phyloP scores from a whole-genome alignment of 371 early-diverging fungal species.

The Zychaea mexicana region DNA sequence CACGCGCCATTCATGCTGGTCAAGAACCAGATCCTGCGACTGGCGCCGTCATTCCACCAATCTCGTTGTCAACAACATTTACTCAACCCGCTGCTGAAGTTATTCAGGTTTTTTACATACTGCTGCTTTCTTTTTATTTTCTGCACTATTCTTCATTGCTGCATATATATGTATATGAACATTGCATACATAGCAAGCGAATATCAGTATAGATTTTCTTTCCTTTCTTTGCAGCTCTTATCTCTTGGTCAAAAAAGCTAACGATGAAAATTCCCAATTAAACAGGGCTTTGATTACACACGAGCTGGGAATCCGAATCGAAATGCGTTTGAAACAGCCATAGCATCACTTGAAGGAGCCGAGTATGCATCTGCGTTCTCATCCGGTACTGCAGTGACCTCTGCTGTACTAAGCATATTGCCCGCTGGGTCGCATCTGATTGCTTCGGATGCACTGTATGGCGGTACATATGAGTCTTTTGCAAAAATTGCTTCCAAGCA shows the following conservation, averaged over 20 bases:
- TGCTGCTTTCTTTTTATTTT: no score
- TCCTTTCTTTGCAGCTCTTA: background rate
- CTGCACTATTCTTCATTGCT: no score
- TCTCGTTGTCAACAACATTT: slow-evolving; percentile 89
- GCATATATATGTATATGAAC: background rate
- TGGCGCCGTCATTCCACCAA: slow-evolving; percentile 85
- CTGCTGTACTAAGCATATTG: slow-evolving; percentile 29
- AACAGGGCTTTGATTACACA: slow-evolving; percentile 80
- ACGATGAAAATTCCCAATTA: background rate
- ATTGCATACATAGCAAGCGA: no score
- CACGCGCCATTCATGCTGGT: slow-evolving; percentile 85
- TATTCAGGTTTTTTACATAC: slow-evolving; percentile 65
- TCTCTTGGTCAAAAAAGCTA: background rate
- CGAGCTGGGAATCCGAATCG: slow-evolving; percentile 89
- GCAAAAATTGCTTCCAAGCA: slow-evolving; percentile 5
- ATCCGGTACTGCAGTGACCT: slow-evolving; percentile 41
- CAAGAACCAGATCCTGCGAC: slow-evolving; percentile 76
- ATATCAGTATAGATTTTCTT: no score
- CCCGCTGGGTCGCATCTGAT: slow-evolving; percentile 27
- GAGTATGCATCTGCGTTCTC: slow-evolving; percentile 42
- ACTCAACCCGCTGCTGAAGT: slow-evolving; percentile 84
- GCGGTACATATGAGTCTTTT: slow-evolving; percentile 35
- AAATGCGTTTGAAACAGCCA: slow-evolving; percentile 73
- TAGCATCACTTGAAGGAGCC: slow-evolving; percentile 78
- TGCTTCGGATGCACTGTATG: slow-evolving; percentile 29